phyloP scores from a whole-genome alignment of 352 stramenopile species.

The Albugo laibachii region DNA sequence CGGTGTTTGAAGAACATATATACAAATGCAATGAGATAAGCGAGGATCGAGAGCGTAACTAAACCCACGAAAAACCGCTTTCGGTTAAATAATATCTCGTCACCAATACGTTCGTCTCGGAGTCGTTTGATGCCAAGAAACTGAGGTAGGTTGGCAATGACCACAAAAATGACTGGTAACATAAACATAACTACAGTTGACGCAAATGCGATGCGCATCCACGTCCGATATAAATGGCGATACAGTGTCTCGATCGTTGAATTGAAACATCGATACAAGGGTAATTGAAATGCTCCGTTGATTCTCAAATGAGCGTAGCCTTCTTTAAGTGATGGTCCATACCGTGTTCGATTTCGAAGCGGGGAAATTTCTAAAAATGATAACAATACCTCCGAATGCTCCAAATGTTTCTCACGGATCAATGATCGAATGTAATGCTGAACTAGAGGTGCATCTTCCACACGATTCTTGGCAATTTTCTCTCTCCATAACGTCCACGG shows the following conservation, averaged over 20 bases:
- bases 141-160: constrained; percentile 42
- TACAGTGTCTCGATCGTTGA: constrained; percentile 66
- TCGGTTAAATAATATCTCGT: not conserved
- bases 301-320: constrained; percentile 81
- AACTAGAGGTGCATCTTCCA: constrained; percentile 42
- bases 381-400: constrained; percentile 57
- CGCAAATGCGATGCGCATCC: constrained; percentile 71
- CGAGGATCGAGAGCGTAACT: constrained; percentile 21
- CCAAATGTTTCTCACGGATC: constrained; percentile 34
- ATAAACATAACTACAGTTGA: constrained; percentile 68
- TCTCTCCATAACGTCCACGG: constrained; percentile 69
- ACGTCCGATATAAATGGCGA: constrained; percentile 67
- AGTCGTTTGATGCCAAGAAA: constrained; percentile 13
- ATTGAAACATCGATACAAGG: constrained; percentile 71
- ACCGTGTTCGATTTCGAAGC: constrained; percentile 46
- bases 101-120: not conserved
- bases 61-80: constrained; percentile 21
- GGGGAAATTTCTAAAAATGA: constrained; percentile 66
- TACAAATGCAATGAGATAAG: constrained; percentile 56
- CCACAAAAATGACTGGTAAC: constrained; percentile 45
- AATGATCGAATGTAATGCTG: constrained; percentile 51
- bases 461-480: constrained; percentile 53
- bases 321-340: constrained; percentile 65
- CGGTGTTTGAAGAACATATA: constrained; percentile 81
- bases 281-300: constrained; percentile 69